Base-by-base conservation (phyloP, 2,329 filamentous ascomycete species). In the Eutypella sp. region DNA sequence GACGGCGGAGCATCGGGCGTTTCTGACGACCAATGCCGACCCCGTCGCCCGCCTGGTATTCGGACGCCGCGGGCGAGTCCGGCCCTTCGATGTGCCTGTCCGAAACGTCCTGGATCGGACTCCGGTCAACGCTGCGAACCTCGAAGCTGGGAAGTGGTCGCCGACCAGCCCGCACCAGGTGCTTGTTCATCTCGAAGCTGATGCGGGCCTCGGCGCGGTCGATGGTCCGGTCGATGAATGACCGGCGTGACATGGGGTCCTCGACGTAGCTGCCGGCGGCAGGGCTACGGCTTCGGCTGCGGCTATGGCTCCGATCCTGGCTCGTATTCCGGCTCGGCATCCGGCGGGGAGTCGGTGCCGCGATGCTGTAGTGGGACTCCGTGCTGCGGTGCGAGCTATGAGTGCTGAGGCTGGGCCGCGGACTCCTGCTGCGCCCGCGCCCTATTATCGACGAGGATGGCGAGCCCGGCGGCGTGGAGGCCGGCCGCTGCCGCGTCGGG, bases 191-290 rank as follows among this genome's bases (percentile, higher is more conserved):
- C 6, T 50, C 48, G 3, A 45, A n/a, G 22, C 50, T 45, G 5
- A 55, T 2, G 23, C 37, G 45, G 1, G 22, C 16, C 9, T 46
- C 25, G 15, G 55, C n/a, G 3, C 23, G 37, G 19, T 47, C 45
- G 2, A 40, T 43, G 4, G 49, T 45, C 8, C 56, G 52, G 15
- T 53, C 42, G 6, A 55, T 13, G 41, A 58, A 47, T 5, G 53
- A 54, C 0, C 44, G 33, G 1, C 41, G 49, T n/a, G 34, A 44
- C n/a, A 52, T 47, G 2, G 27, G 47, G 40, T 49, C 45, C 3
- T 22, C 36, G 40, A 53, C 52, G 6, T 49, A 37, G 2, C 16
- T 24, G 49, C 50, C 55, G 2, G 55, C 45, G 1, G 51, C 57
- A 11, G 50, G 44, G 22, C 29, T 46, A 8, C 46, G 47, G 40